Evolutionary conservation across 768 basidiomycete genomes (phyloP), one percentile per base, ranked within the genome.

Genomic region (Hypholoma sublateritium): DNA sequence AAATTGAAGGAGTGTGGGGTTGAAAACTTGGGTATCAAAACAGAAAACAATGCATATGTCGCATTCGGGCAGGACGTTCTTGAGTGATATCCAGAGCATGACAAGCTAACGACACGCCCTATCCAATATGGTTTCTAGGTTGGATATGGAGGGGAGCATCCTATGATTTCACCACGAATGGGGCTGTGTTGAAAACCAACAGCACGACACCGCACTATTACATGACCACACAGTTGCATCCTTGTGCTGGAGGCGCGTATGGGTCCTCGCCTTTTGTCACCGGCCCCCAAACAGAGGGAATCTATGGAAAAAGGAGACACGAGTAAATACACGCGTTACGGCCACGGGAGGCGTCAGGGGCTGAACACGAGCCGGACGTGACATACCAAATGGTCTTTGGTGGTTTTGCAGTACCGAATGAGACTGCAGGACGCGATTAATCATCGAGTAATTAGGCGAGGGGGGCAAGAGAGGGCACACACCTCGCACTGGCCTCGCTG

Each of bases 281-380:
- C 14, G 91, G 88, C 17, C 95, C 95, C 95, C 95, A 98, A 51
- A 98, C 90, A 34, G 90, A 93, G 14, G 95, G 94, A 50, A 95
- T 85, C 92, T 95, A 67, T 13, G 45, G 22, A 28, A 19, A 64
- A 53, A 60, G 24, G 7, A 53, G 37, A 59, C 58, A 51, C 39
- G 32, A 58, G 35, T 50, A 62, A 47, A 36, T 35, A 50, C 44
- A 48, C 50, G 49, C 21, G 32, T 11, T 50, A 22, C 44, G 16
- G 13, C 17, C 41, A 28, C 19, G 53, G 34, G 46, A 22, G 28
- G 36, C 28, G 51, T 60, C 55, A 63, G 64, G 61, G 66, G 61
- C 55, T 42, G 55, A 45, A 22, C 35, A 22, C 37, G 34, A 48
- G 53, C 21, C 11, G 51, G 51, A 56, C 51, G 21, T 36, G 47